Percentiles rank a stretch among this genome's conserved stretches.
Evolutionary conservation across 2,329 filamentous ascomycete genomes (phyloP).

Genomic region (Trichophyton benhamiae): DNA sequence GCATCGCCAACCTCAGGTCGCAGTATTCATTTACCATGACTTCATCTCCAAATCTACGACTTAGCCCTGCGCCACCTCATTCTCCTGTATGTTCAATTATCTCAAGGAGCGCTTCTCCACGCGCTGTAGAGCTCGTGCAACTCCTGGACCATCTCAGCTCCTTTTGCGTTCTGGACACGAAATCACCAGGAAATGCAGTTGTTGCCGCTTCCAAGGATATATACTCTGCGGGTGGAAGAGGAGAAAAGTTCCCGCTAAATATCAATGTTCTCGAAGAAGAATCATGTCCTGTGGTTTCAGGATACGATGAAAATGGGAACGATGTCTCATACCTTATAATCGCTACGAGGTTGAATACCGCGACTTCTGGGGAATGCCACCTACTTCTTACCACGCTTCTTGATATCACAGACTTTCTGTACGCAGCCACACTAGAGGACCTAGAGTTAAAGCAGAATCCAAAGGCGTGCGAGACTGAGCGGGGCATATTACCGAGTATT

Average conservation of each 20-base stretch:
- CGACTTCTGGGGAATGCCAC: constrained; percentile 14
- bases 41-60: neutral
- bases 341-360: constrained; percentile 16
- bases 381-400: constrained; percentile 18
- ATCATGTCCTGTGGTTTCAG: constrained; percentile 17
- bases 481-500: neutral
- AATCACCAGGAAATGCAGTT: constrained; percentile 14
- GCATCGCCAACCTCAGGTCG: neutral
- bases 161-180: constrained; percentile 20
- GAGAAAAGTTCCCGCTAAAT: constrained; percentile 18
- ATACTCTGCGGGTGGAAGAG: constrained; percentile 14
- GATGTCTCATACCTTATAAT: constrained; percentile 18
- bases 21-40: neutral
- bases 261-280: constrained; percentile 14
- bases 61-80: neutral
- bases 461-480: neutral
- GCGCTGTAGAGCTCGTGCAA: neutral
- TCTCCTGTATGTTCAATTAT: neutral
- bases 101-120: neutral
- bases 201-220: constrained; percentile 17
- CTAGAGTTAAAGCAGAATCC: constrained; percentile 7
- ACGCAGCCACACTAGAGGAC: constrained; percentile 16
- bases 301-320: constrained; percentile 16
- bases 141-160: constrained; percentile 19
- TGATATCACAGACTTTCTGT: constrained; percentile 21